Percentiles rank a stretch among this genome's conserved stretches.
Conservation (phyloP, 176 grass and related monocot species). For the Thalia dealbata region DNA sequence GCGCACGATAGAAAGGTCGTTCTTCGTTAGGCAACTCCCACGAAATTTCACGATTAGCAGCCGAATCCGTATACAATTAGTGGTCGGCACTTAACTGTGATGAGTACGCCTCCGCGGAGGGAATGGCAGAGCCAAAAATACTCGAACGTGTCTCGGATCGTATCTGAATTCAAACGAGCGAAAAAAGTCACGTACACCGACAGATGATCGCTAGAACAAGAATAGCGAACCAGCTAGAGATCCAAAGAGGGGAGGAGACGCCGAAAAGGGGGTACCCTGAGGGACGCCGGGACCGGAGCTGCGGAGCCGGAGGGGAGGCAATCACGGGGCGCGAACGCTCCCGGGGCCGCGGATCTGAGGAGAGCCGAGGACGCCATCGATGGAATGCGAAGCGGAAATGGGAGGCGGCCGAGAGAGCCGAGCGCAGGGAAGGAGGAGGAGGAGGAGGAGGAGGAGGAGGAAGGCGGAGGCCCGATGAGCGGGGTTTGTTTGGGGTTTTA, state of each 20-base stretch:
- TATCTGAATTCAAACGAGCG: slow-evolving; percentile 14
- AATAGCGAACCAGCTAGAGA: neutral
- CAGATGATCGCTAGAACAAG: neutral
- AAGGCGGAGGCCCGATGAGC: too few species aligned
- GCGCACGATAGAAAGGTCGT: neutral
- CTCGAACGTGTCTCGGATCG: slow-evolving; percentile 9
- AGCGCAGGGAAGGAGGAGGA: too few species aligned
- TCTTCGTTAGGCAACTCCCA: neutral
- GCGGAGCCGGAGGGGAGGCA: slow-evolving; percentile 6
- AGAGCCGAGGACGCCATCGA: slow-evolving; percentile 38
- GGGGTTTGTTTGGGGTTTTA: too few species aligned
- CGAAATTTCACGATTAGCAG: neutral
- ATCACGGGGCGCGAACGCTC: slow-evolving; percentile 36
- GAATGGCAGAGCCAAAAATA: slow-evolving; percentile 23
- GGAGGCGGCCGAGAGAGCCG: too few species aligned
- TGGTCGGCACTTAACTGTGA: slow-evolving; percentile 26
- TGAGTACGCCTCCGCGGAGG: neutral
- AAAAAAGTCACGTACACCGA: neutral
- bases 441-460: neutral
- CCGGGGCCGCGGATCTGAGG: slow-evolving; percentile 31
- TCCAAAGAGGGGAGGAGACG: neutral
- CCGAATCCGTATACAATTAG: neutral
- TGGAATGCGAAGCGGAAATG: too few species aligned
- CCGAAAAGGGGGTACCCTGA: slow-evolving; percentile 30
- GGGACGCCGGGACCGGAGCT: slow-evolving; percentile 5